Evolutionary conservation across 192 early-diverging fungal species (phyloP).

Genomic region (Allomyces macrogynus): DNA sequence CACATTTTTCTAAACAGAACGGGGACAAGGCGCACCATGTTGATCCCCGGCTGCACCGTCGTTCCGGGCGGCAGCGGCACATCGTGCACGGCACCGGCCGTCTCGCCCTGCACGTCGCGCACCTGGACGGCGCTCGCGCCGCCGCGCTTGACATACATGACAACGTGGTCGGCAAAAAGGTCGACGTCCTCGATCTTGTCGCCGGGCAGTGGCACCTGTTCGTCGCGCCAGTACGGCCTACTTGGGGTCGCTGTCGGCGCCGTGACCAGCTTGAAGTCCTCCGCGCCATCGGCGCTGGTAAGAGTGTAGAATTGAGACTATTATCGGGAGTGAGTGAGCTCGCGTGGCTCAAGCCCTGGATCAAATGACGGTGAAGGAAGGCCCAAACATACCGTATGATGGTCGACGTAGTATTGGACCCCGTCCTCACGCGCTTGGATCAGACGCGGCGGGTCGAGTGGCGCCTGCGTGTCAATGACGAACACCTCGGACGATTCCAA

Average conservation of each 20-base stretch:
- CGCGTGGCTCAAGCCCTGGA: too few species aligned
- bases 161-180: background rate
- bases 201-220: background rate
- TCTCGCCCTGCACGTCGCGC: too few species aligned
- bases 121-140: background rate
- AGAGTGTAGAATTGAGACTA: background rate
- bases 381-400: too few species aligned
- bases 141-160: background rate
- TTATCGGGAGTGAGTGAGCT: too few species aligned
- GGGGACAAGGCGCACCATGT: background rate
- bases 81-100: background rate
- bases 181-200: conserved; percentile 1
- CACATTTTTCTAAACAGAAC: too few species aligned
- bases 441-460: background rate
- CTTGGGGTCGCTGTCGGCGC: background rate
- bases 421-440: background rate
- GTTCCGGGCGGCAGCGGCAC: background rate
- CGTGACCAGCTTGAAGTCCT: background rate
- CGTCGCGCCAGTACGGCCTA: background rate
- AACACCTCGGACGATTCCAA: background rate
- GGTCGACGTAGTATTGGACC: background rate
- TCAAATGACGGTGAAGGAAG: too few species aligned
- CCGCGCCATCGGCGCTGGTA: background rate
- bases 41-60: background rate
- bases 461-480: background rate